These are phyloP conservation scores for Tremella fuciformis DNA, from an alignment of 768 basidiomycete genomes.

Conservation along the genomic window DNA sequence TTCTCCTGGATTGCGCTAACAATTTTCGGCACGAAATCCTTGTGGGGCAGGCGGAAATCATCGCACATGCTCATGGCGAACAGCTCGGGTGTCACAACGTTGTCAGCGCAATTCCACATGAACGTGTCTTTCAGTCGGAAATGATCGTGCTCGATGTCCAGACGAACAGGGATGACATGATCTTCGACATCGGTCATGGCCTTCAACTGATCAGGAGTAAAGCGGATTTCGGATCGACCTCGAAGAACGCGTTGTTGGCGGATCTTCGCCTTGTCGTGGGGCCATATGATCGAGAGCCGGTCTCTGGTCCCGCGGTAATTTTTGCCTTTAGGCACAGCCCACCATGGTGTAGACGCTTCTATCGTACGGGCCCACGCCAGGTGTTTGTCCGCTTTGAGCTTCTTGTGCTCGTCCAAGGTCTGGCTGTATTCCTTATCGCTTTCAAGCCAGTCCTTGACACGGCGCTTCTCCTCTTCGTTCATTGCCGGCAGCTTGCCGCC, in stretches of 20 bases:
- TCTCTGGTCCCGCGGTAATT: constrained; percentile 49
- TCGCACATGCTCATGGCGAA: constrained; percentile 89
- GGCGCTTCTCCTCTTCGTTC: constrained; percentile 56
- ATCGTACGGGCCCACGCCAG: constrained; percentile 66
- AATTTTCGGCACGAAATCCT: constrained; percentile 69
- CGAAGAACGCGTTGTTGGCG: constrained; percentile 55
- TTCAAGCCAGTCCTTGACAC: constrained; percentile 65
- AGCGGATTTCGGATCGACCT: constrained; percentile 62
- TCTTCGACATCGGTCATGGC: constrained; percentile 57
- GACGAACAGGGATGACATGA: constrained; percentile 85
- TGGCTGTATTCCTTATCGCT: constrained; percentile 57
- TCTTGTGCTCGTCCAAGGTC: constrained; percentile 55
- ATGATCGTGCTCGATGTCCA: constrained; percentile 94
- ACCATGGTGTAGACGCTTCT: constrained; percentile 55
- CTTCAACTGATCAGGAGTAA: constrained; percentile 54
- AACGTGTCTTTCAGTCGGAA: constrained; percentile 94
- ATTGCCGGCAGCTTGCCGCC: constrained; percentile 57
- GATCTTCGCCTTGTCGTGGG: constrained; percentile 54
- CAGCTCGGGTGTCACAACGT: constrained; percentile 78
- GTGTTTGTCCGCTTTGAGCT: constrained; percentile 56
- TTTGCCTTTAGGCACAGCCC: constrained; percentile 53
- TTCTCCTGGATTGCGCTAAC: constrained; percentile 68
- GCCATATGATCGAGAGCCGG: constrained; percentile 61
- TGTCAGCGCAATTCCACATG: constrained; percentile 93
- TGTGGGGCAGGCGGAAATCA: constrained; percentile 73